phyloP scores from a whole-genome alignment of 441 rosid species.

The Pelargonium australe region DNA sequence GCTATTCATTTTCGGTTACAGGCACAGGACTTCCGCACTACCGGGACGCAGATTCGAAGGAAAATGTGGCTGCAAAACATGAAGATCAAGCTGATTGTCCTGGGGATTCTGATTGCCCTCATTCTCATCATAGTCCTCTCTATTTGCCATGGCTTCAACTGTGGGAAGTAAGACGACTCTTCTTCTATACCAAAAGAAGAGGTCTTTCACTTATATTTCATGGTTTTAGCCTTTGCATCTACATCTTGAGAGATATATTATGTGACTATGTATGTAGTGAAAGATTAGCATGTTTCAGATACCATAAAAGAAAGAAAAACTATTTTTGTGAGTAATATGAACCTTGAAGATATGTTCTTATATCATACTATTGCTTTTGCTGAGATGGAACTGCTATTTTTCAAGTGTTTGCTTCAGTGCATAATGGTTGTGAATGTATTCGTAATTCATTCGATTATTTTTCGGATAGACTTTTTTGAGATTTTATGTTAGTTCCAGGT shows the following conservation, averaged over 20 bases:
- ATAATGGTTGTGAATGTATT: background rate
- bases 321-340: background rate
- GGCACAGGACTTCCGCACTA: constrained; percentile 17
- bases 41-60: constrained; percentile 14
- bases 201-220: background rate
- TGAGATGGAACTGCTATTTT: background rate
- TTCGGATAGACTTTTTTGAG: no score
- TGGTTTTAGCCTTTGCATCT: background rate
- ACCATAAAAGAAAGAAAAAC: background rate
- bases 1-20: background rate
- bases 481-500: no score
- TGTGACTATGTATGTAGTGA: background rate
- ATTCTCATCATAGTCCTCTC: constrained; percentile 16
- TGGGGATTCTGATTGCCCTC: constrained; percentile 14
- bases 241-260: background rate
- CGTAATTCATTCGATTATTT: no score
- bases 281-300: constrained; percentile 7
- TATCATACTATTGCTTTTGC: background rate
- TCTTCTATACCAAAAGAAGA: background rate
- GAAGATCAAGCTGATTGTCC: constrained; percentile 16
- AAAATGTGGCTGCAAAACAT: constrained; percentile 18
- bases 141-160: constrained; percentile 17
- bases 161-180: background rate
- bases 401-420: background rate
- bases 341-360: constrained; percentile 1